A percentile compares a stretch with the other conserved stretches of the same genome.
Evolutionary conservation across 2,329 filamentous ascomycete species (phyloP).

Genomic region (Ophiostoma sp.): DNA sequence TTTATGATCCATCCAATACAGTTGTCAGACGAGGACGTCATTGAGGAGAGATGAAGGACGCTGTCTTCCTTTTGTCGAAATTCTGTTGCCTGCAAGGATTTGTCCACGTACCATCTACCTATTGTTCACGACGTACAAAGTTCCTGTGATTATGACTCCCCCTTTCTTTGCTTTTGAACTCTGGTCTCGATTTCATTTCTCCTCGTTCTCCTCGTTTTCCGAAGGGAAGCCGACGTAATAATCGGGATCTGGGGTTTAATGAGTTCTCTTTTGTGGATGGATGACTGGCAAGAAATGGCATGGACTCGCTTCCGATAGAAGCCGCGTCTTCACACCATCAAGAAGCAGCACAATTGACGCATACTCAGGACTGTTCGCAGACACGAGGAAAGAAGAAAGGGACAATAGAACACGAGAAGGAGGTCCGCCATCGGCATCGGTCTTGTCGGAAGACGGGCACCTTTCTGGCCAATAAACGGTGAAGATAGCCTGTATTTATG

Average conservation of each 20-base stretch:
- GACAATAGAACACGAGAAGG: not conserved
- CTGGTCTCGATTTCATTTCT: not conserved
- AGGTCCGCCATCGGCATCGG: constrained; percentile 15
- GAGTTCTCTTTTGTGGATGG: not conserved
- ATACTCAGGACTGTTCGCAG: not conserved
- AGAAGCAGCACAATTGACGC: not conserved
- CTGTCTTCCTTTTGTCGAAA: not conserved
- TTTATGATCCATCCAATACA: too few species aligned
- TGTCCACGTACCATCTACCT: not conserved
- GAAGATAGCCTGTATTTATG: not conserved
- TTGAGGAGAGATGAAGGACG: too few species aligned
- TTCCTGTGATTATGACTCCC: not conserved
- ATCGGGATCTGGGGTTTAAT: not conserved
- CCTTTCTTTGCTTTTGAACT: not conserved
- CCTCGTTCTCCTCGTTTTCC: constrained; percentile 5
- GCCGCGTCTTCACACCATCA: not conserved
- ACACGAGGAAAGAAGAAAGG: not conserved
- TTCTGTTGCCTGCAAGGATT: not conserved
- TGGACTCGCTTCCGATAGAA: not conserved
- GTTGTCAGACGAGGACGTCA: not conserved
- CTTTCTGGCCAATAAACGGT: not conserved
- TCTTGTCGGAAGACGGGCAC: not conserved
- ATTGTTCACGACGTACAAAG: too few species aligned
- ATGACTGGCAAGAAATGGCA: too few species aligned
- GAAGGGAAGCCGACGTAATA: not conserved